A percentile compares a stretch with the other conserved stretches of the same genome.
Conservation (phyloP, 371 early-diverging fungal genomes). For the Nematocida ausubeli region DNA sequence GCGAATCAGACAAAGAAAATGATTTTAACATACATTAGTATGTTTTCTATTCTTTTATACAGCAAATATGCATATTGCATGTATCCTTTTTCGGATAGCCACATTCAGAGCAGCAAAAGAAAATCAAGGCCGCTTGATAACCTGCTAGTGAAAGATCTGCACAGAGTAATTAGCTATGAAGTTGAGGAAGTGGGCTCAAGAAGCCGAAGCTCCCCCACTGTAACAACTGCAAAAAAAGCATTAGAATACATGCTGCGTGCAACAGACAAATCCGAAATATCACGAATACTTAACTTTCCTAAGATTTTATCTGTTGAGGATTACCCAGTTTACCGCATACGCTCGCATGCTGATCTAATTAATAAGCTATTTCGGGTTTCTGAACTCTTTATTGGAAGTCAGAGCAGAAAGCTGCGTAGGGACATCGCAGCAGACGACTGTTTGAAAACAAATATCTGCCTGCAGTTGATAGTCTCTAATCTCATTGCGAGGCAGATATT, state of each 20-base stretch:
- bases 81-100: too few species aligned
- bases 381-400: not conserved
- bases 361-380: not conserved
- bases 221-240: not conserved
- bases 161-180: not conserved
- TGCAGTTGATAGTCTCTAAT: constrained; percentile 1
- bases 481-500: not conserved
- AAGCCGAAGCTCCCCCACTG: not conserved
- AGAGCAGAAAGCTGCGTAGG: not conserved
- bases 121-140: not conserved
- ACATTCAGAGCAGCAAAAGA: too few species aligned
- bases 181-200: not conserved
- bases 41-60: not conserved
- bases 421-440: not conserved
- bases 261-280: not conserved
- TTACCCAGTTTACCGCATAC: not conserved
- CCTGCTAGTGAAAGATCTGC: not conserved
- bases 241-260: not conserved
- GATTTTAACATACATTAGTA: not conserved
- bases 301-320: not conserved
- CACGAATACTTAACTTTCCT: not conserved
- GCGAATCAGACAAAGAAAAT: not conserved
- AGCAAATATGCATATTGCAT: not conserved
- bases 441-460: not conserved
- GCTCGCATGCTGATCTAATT: not conserved